Percentiles rank a stretch among this genome's conserved stretches.
These are phyloP conservation scores for Xylariaceae sp. DNA, from an alignment of 2,329 filamentous ascomycete species.

Conservation along the genomic window DNA sequence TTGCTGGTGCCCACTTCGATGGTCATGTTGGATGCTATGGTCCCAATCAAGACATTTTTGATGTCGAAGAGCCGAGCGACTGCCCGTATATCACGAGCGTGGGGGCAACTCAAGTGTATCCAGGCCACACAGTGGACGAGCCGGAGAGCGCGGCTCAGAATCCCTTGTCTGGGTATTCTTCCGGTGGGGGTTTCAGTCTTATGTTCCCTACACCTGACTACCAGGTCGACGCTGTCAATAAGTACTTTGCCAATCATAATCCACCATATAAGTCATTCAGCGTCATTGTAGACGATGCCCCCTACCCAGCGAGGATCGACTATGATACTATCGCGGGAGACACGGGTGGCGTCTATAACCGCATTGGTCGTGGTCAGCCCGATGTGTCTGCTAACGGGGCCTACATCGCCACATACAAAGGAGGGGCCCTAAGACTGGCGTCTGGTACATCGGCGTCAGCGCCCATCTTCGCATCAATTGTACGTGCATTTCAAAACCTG, in stretches of 20 bases:
- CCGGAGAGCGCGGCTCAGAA: slow-evolving; percentile 25
- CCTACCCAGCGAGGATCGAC: no score
- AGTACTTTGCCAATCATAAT: slow-evolving; percentile 2
- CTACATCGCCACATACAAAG: not conserved
- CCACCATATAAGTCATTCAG: not conserved
- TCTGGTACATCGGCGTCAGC: slow-evolving; percentile 42
- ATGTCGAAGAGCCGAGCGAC: slow-evolving; percentile 52
- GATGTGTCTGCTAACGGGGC: slow-evolving; percentile 6
- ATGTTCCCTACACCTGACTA: slow-evolving; percentile 35
- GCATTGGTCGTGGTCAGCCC: slow-evolving; percentile 5
- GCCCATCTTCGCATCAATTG: slow-evolving; percentile 27
- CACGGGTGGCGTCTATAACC: not conserved
- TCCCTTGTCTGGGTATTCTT: slow-evolving; percentile 26
- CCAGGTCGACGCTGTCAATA: slow-evolving; percentile 20
- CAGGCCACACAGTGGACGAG: slow-evolving; percentile 25
- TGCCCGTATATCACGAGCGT: slow-evolving; percentile 58
- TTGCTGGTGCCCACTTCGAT: not conserved
- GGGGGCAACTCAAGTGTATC: slow-evolving; percentile 40
- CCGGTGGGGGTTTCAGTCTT: slow-evolving; percentile 22
- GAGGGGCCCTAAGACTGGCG: not conserved
- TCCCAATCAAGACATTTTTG: slow-evolving; percentile 49
- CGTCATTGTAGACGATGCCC: not conserved
- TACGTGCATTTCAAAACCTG: not conserved
- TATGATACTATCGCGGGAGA: not conserved
- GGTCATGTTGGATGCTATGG: slow-evolving; percentile 9